Evolutionary conservation across 1,284 basidiomycete genomes (phyloP).

Genomic region (Violaceomyces palustris): DNA sequence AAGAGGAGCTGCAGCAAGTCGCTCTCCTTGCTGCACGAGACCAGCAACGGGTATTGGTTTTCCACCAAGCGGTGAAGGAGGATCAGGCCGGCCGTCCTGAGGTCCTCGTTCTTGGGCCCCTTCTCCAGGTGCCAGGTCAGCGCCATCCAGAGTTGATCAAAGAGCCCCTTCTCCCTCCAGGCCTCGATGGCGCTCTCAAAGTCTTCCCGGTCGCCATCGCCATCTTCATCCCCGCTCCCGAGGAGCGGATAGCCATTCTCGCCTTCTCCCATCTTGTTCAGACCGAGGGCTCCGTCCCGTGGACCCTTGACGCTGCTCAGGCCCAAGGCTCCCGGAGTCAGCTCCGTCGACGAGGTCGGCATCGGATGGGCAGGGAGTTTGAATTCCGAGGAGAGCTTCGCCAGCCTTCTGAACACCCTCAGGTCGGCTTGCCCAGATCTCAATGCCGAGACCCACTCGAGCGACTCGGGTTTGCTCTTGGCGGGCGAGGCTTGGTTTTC

Average conservation of each 20-base stretch:
- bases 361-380: conserved; percentile 4
- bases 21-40: conserved; percentile 5
- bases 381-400: conserved; percentile 24
- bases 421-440: conserved; percentile 13
- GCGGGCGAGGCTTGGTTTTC: conserved; percentile 29
- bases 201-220: conserved; percentile 3
- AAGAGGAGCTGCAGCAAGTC: conserved; percentile 15
- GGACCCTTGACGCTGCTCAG: too few relatives aligned
- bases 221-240: not conserved
- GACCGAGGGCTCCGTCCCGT: conserved; percentile 1
- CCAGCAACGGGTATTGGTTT: conserved; percentile 29
- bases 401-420: conserved; percentile 15
- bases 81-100: conserved; percentile 23
- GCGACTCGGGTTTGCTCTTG: conserved; percentile 27
- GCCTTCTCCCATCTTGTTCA: conserved; percentile 2
- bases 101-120: conserved; percentile 1
- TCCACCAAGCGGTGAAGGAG: conserved; percentile 30
- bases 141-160: conserved; percentile 5
- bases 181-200: not conserved
- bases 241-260: not conserved
- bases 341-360: too few relatives aligned
- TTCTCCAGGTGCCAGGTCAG: conserved; percentile 7
- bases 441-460: conserved; percentile 23
- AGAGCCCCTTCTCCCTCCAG: conserved; percentile 24
- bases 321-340: too few relatives aligned